A percentile compares a stretch with the other conserved stretches of the same genome.
These are phyloP conservation scores for Fraxinus quadrangulata DNA, from an alignment of 257 asterid species.

Conservation along the genomic window DNA sequence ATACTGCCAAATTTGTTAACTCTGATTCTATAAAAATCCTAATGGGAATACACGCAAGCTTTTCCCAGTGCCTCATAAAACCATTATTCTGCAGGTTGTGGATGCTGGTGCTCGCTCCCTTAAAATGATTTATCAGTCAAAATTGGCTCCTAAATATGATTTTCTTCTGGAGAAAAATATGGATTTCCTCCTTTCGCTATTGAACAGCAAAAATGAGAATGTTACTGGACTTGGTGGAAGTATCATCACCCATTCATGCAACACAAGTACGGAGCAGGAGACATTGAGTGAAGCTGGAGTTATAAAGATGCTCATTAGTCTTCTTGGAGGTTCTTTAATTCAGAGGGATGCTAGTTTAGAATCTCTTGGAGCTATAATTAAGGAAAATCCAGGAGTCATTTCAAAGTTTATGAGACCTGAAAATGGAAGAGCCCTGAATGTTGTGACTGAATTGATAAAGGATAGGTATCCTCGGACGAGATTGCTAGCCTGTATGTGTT, in stretches of 20 bases:
- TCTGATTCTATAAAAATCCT: background rate
- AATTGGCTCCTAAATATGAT: conserved; percentile 76
- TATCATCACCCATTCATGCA: conserved; percentile 84
- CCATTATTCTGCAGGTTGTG: conserved; percentile 66
- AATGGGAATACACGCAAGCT: background rate
- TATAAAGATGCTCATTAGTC: conserved; percentile 61
- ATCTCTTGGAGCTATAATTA: conserved; percentile 70
- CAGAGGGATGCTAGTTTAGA: conserved; percentile 94
- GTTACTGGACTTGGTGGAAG: conserved; percentile 89
- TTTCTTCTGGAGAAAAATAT: conserved; percentile 67
- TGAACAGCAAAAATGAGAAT: conserved; percentile 77
- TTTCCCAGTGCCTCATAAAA: background rate
- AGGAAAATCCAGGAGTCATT: conserved; percentile 70
- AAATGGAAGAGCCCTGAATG: conserved; percentile 67
- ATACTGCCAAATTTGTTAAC: background rate
- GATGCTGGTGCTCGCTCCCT: conserved; percentile 94
- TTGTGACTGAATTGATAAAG: conserved; percentile 62
- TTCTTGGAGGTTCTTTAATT: conserved; percentile 73
- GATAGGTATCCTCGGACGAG: conserved; percentile 83
- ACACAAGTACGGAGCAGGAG: conserved; percentile 65
- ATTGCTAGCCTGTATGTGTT: conserved; percentile 80
- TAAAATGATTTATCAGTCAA: conserved; percentile 87
- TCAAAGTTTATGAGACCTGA: conserved; percentile 64
- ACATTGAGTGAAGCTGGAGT: conserved; percentile 74
- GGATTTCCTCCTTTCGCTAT: conserved; percentile 66